phyloP scores from a whole-genome alignment of 2,329 filamentous ascomycete genomes.

The Conoideocrella luteorostrata region DNA sequence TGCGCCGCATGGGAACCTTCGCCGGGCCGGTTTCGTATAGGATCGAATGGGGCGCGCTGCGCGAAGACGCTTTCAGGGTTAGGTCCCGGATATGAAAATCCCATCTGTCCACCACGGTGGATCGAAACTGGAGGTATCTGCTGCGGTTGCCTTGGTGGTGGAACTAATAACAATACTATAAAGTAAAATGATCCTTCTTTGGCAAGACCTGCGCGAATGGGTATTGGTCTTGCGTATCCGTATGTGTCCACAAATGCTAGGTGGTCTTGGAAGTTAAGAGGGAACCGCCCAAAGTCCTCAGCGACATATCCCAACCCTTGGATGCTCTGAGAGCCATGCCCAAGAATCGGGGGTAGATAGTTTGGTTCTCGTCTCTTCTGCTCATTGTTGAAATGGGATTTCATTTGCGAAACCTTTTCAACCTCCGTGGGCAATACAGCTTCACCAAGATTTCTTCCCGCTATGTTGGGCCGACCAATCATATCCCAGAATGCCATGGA shows the following conservation, averaged over 20 bases:
- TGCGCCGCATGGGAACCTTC: constrained; percentile 14
- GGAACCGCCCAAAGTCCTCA: constrained; percentile 47
- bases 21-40: constrained; percentile 33
- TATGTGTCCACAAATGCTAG: constrained; percentile 48
- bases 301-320: constrained; percentile 46
- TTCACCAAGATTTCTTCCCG: constrained; percentile 47
- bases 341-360: constrained; percentile 59
- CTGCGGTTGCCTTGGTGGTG: constrained; percentile 32
- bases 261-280: constrained; percentile 47
- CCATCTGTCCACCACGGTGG: constrained; percentile 34
- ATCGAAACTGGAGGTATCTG: constrained; percentile 41
- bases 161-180: constrained; percentile 44
- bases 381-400: constrained; percentile 50
- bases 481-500: constrained; percentile 51
- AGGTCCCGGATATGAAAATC: constrained; percentile 31
- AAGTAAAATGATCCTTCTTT: constrained; percentile 59
- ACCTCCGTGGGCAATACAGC: constrained; percentile 46
- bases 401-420: constrained; percentile 44
- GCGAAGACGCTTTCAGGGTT: constrained; percentile 28
- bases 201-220: constrained; percentile 48
- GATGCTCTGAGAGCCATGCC: constrained; percentile 48
- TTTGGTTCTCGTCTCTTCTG: constrained; percentile 52
- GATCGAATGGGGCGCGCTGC: constrained; percentile 43
- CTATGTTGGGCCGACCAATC: constrained; percentile 41
- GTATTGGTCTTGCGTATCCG: constrained; percentile 43